phyloP scores from a whole-genome alignment of 2,329 filamentous ascomycete genomes.

The Aureobasidium sp. region DNA sequence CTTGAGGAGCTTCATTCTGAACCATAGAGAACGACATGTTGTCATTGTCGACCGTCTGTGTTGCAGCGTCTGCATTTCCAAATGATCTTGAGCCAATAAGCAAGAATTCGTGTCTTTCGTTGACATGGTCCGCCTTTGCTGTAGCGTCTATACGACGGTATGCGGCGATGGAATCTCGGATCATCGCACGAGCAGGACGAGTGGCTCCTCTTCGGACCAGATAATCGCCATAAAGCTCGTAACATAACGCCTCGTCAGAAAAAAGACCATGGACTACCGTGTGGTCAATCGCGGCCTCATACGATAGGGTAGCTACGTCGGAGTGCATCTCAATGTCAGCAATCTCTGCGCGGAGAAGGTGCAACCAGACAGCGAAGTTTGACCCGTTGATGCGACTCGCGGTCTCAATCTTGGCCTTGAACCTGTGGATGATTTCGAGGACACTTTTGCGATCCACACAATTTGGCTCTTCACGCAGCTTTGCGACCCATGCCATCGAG shows the following conservation, averaged over 20 bases:
- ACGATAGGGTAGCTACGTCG: constrained; percentile 53
- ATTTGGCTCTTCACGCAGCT: constrained; percentile 32
- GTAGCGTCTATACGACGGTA: constrained; percentile 63
- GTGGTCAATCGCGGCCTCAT: constrained; percentile 67
- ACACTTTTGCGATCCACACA: constrained; percentile 40
- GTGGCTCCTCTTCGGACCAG: constrained; percentile 59
- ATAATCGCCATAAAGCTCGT: constrained; percentile 67
- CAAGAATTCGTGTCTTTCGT: constrained; percentile 60
- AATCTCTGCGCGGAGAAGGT: constrained; percentile 61
- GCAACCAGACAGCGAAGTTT: constrained; percentile 66
- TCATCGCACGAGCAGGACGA: constrained; percentile 60
- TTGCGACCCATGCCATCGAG: constrained; percentile 35
- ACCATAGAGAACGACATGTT: constrained; percentile 38
- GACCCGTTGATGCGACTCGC: constrained; percentile 59
- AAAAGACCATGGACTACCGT: constrained; percentile 57
- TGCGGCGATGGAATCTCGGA: constrained; percentile 60
- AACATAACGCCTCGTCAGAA: constrained; percentile 66
- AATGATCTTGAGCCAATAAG: constrained; percentile 57
- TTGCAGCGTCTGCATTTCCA: constrained; percentile 54
- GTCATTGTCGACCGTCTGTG: constrained; percentile 55
- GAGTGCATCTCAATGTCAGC: constrained; percentile 44
- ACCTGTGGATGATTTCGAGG: constrained; percentile 47
- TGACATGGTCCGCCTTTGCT: constrained; percentile 62
- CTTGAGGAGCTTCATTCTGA: constrained; percentile 35
- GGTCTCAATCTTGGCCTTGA: constrained; percentile 55